Base-by-base conservation (phyloP, 192 early-diverging fungal species). In the Cladochytrium replicatum region DNA sequence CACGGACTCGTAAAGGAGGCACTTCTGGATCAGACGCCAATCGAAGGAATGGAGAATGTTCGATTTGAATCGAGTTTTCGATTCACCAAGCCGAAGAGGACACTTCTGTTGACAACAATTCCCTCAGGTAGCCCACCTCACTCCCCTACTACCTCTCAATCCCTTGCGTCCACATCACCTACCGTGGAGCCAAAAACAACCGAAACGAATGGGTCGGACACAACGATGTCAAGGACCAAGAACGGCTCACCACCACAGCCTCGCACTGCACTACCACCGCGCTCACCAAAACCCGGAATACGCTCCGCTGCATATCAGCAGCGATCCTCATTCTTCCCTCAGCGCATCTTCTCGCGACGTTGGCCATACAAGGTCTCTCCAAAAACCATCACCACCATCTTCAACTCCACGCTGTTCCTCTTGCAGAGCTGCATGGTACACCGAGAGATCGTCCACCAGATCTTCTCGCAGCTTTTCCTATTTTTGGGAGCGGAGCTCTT, bases 381-480 rank as follows among this genome's bases (percentile, higher is more conserved):
- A 1, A 65, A 72, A 8, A 82, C 81, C 13, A 58, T 96, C 46
- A 79, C 80, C 2, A 72, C 80, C 13, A 66, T 93, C 39, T 52
- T 97, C 22, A 78, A 77, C 1, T 74, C 81, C 0, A 72, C 69
- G 15, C 51, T 89, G 21, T 74, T 72, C 50, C 68, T 84, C 30
- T 64, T 97, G 45, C 69, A 80, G 39, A 64, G 76, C 5, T 84
- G 85, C 50, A 73, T 82, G 61, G 68, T 87, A 17, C 93, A 92
- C 63, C 81, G 80, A 2, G 60, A 63, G 11, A 81, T 93, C 43
- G 63, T 78, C 26, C 71, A 81, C 58, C 81, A 87, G 41, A 63
- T 82, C 28, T 54, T 90, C 34, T 66, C 74, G 21, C 88, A 94
- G 63, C 46, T 90, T 21, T 77, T 91, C 54, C 78, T 88, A 67